Base-by-base conservation (phyloP, 306 rosid species). In the Vigna mungo region DNA sequence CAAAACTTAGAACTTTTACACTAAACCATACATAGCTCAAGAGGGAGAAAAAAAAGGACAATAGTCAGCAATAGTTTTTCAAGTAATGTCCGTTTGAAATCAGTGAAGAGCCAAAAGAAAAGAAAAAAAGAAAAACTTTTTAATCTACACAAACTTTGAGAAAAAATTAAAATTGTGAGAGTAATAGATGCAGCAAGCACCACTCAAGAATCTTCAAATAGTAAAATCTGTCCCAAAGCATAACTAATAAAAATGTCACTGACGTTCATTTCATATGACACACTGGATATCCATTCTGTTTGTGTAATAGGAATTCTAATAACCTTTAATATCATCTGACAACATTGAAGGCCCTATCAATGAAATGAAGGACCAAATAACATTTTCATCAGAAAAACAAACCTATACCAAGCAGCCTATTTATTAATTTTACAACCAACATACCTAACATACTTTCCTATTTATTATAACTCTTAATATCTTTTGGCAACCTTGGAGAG, bases 321-420 rank as follows among this genome's bases (percentile, higher is more conserved):
- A 36, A 21, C 65, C 15, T 17, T 11, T 34, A 71, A 39, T 14
- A 20, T 55, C 39, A 20, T 54, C 52, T 54, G 20, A 51, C 59
- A 74, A 74, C 58, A 51, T 16, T 43, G 59, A 44, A 43, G 47
- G 17, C 34, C 46, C 48, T 46, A 25, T 47, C 46, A 44, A 59
- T 36, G 66, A 58, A 41, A 65, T 36, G 64, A 36, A 16, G 77
- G 41, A 39, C 44, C 67, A 60, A 59, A 34, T 58, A 80, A 64
- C 59, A 69, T 75, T 60, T 65, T 69, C 77, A 75, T 2, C 32
- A 48, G 69, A 8, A 81, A 52, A 62, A 3, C 6, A 34, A 14
- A 68, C 65, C 34, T 9, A 37, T n/a, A 61, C 17, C 17, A 53
- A 69, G 44, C 56, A 58, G 52, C 62, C 55, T 59, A 63, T 59